Evolutionary conservation across 192 early-diverging fungal genomes (phyloP).

Genomic region (Rhizophagus prolifer): DNA sequence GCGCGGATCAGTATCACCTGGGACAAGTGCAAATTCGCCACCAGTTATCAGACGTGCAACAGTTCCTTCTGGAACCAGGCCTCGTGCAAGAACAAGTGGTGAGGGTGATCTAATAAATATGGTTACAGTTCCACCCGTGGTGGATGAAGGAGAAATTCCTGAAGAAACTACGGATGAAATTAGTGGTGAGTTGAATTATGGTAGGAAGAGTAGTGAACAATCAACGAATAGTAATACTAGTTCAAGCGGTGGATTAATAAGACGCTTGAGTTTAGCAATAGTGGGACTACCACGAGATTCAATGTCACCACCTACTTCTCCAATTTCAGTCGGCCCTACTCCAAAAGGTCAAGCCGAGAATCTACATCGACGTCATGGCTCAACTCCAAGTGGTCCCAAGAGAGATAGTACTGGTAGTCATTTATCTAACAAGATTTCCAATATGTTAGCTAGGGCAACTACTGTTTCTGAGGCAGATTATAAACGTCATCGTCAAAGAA

Average conservation of each 20-base stretch:
- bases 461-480: slow-evolving; percentile 25
- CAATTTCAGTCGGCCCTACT: background rate
- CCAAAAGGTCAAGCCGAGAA: slow-evolving; percentile 9
- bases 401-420: slow-evolving; percentile 7
- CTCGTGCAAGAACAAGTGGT: slow-evolving; percentile 23
- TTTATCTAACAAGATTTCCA: slow-evolving; percentile 16
- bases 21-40: background rate
- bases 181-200: slow-evolving; percentile 28
- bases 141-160: slow-evolving; percentile 13
- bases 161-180: slow-evolving; percentile 28
- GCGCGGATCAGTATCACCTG: background rate
- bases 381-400: slow-evolving; percentile 25
- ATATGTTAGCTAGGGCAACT: slow-evolving; percentile 21
- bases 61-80: slow-evolving; percentile 28
- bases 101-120: slow-evolving; percentile 17
- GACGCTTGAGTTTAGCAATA: slow-evolving; percentile 32
- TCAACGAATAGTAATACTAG: background rate
- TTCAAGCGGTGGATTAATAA: slow-evolving; percentile 23
- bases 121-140: slow-evolving; percentile 1
- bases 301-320: slow-evolving; percentile 3
- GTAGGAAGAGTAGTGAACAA: slow-evolving; percentile 23
- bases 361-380: slow-evolving; percentile 25
- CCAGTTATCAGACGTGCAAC: slow-evolving; percentile 21
- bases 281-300: slow-evolving; percentile 15
- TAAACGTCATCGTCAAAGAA: slow-evolving; percentile 16